Percentiles rank a stretch among this genome's conserved stretches.
These are phyloP conservation scores for Lunasporangiospora selenospora DNA, from an alignment of 192 early-diverging fungal genomes.

Conservation along the genomic window DNA sequence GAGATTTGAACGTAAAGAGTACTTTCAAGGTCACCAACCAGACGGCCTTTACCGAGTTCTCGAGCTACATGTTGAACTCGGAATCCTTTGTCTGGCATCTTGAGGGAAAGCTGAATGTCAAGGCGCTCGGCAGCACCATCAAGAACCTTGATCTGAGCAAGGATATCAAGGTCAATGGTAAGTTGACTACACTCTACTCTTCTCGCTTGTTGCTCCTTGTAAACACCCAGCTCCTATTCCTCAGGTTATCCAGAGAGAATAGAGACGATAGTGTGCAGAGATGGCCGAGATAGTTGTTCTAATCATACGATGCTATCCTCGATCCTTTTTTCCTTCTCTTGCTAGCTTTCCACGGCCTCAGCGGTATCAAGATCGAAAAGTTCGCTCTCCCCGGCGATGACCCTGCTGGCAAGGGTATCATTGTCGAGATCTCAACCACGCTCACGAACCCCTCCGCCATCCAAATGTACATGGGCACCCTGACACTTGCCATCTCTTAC, in stretches of 20 bases:
- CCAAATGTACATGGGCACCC: slow-evolving; percentile 58
- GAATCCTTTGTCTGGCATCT: slow-evolving; percentile 56
- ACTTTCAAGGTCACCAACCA: slow-evolving; percentile 49
- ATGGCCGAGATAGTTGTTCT: slow-evolving; percentile 14
- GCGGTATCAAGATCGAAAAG: slow-evolving; percentile 48
- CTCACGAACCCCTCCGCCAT: slow-evolving; percentile 59
- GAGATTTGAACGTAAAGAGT: slow-evolving; percentile 11
- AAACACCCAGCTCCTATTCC: slow-evolving; percentile 29
- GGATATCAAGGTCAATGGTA: slow-evolving; percentile 55
- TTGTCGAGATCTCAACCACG: slow-evolving; percentile 52
- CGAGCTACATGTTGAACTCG: slow-evolving; percentile 55
- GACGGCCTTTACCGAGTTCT: slow-evolving; percentile 52
- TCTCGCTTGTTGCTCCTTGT: slow-evolving; percentile 52
- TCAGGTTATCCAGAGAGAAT: not conserved
- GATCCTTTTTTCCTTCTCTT: slow-evolving; percentile 1
- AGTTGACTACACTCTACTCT: slow-evolving; percentile 4
- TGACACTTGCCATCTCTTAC: slow-evolving; percentile 53
- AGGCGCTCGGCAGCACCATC: slow-evolving; percentile 49
- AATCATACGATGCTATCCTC: not conserved
- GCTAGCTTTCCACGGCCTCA: slow-evolving; percentile 58
- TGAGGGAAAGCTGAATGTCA: slow-evolving; percentile 49
- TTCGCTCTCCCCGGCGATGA: slow-evolving; percentile 59
- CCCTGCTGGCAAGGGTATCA: slow-evolving; percentile 60
- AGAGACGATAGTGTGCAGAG: slow-evolving; percentile 24
- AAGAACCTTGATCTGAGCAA: slow-evolving; percentile 56